Evolutionary conservation across 2,329 filamentous ascomycete genomes (phyloP), one percentile per base, ranked within the genome.

Genomic region (Colletotrichum horii): DNA sequence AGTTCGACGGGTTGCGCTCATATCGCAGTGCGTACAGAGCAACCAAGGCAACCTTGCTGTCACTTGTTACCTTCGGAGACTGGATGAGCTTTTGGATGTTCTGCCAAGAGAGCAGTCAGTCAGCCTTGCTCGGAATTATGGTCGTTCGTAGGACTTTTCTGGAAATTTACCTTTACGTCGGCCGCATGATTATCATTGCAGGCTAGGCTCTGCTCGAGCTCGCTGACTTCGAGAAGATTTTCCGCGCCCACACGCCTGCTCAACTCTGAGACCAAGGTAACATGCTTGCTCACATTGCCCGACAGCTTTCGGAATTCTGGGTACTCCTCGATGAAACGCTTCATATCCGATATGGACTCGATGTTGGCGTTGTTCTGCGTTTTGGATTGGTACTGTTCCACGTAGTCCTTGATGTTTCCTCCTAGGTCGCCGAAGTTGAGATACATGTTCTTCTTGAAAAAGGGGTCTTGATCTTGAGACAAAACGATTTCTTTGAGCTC

Each of bases 391-490:
- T 98, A 99, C 82, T 98, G 97, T 82, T 98, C 96, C 71, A 99
- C 97, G 80, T 99, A 99, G 72, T 98, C 96, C 84, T 98, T 98
- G 82, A 98, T 98, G 79, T 97, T 98, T 55, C 96, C 94, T 14
- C 97, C 96, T 8, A 99, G 89, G 79, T 98, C 96, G 70, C 96
- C 96, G 84, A 98, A 99, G 83, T 98, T 98, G 80, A 98, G 91
- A 80, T 96, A 98, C 96, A 98, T 98, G 84, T 98, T 98, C 87
- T 98, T 98, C 85, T 90, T 98, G 88, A 99, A 99, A 86, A 99
- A 99, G 0, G 97, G 96, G 81, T 99, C 97, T 84, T 99, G 97
- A 78, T 99, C 97, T 84, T 97, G 96, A 2, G 96, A 98, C 43
- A 99, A 87, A 4, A 98, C 96, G 74, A 99, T 97, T 85, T 99